Evolutionary conservation across 2,329 filamentous ascomycete genomes (phyloP).

Genomic region (Xylariaceae sp.): DNA sequence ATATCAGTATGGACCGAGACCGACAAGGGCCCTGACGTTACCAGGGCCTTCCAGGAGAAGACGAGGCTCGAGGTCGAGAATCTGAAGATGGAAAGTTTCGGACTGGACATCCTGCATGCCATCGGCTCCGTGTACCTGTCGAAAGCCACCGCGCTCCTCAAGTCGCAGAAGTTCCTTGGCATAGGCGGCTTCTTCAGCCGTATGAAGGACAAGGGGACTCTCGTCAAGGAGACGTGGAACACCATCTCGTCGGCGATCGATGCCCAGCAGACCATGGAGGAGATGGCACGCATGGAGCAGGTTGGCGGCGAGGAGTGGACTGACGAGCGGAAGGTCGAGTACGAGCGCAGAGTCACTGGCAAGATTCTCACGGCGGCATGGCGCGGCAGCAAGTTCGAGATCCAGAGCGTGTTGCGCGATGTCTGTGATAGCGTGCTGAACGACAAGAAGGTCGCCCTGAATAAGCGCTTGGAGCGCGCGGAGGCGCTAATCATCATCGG

Average conservation of each 20-base stretch:
- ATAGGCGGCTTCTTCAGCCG: conserved; percentile 93
- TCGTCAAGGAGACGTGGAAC: conserved; percentile 98
- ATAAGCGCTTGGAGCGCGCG: conserved; percentile 88
- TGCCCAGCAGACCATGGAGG: conserved; percentile 97
- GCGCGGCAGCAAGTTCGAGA: conserved; percentile 96
- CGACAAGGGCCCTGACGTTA: conserved; percentile 84
- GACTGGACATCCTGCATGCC: conserved; percentile 92
- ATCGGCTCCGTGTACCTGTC: conserved; percentile 89
- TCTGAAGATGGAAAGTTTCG: conserved; percentile 98
- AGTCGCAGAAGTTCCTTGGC: conserved; percentile 95
- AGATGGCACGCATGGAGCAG: conserved; percentile 96
- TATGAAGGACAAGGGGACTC: conserved; percentile 92
- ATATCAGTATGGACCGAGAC: conserved; percentile 97
- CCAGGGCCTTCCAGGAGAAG: conserved; percentile 89
- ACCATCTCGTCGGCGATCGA: conserved; percentile 96
- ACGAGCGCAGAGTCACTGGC: conserved; percentile 92
- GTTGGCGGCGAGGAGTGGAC: conserved; percentile 97
- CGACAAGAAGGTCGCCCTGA: conserved; percentile 73
- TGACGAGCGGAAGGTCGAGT: conserved; percentile 94
- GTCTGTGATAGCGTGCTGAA: conserved; percentile 89
- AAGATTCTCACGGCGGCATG: conserved; percentile 98
- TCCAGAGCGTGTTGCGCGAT: conserved; percentile 91
- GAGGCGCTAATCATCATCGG: conserved; percentile 87
- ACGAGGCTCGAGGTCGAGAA: conserved; percentile 94
- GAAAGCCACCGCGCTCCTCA: conserved; percentile 85